Percentiles rank a stretch among this genome's conserved stretches.
Evolutionary conservation across 371 early-diverging fungal species (phyloP).

Genomic region (Entomophthora muscae): DNA sequence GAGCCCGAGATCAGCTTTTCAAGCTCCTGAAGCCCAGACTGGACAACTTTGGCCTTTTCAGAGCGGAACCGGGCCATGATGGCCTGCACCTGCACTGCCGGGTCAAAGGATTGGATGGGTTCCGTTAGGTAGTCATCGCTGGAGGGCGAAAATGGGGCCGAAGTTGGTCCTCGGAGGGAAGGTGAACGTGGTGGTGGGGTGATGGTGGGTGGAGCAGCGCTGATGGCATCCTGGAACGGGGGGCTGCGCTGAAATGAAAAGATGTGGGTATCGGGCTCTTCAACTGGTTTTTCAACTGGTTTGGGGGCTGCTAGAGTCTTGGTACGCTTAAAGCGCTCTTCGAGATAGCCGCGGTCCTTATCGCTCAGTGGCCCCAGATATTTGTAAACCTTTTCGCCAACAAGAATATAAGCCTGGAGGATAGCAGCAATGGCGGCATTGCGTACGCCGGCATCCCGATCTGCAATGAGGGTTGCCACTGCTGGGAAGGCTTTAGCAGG

Average conservation of each 20-base stretch:
- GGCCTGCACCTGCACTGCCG: neutral
- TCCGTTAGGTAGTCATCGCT: neutral
- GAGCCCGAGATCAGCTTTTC: neutral
- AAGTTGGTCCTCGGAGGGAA: neutral
- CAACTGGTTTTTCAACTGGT: neutral
- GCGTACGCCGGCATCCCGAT: slow-evolving; percentile 65
- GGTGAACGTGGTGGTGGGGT: too few relatives aligned
- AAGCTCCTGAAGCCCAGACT: neutral
- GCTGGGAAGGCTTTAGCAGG: slow-evolving; percentile 48
- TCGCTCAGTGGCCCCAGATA: slow-evolving; percentile 51
- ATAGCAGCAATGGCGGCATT: slow-evolving; percentile 54
- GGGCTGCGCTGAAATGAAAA: slow-evolving; percentile 8
- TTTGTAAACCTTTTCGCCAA: slow-evolving; percentile 55
- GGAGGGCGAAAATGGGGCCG: neutral
- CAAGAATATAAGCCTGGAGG: slow-evolving; percentile 46
- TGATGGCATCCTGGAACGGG: neutral
- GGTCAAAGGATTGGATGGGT: too few relatives aligned
- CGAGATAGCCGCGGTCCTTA: slow-evolving; percentile 47
- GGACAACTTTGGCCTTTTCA: neutral
- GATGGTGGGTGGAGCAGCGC: neutral
- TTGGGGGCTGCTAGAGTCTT: slow-evolving; percentile 5
- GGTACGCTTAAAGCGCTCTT: slow-evolving; percentile 8
- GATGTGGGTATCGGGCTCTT: neutral
- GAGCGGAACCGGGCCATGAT: neutral
- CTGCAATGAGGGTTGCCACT: slow-evolving; percentile 55